phyloP scores from a whole-genome alignment of 305 asterid species.

The Withania somnifera region DNA sequence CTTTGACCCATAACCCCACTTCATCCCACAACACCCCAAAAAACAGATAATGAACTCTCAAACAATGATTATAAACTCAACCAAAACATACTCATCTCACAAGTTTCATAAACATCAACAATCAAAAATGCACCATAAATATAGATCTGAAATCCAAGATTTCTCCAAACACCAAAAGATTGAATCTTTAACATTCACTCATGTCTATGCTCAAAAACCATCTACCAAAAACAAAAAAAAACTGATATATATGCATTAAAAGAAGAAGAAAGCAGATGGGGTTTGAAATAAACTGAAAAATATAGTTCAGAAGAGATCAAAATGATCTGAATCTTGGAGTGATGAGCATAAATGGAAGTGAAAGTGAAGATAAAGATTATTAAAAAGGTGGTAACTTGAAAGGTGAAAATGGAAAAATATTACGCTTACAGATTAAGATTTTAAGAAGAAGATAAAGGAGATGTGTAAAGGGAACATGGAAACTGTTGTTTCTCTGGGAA shows the following conservation, averaged over 20 bases:
- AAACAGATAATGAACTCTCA: neutral
- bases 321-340: neutral
- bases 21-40: neutral
- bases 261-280: neutral
- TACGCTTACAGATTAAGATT: neutral
- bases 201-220: neutral
- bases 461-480: neutral
- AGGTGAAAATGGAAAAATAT: neutral
- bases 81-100: neutral
- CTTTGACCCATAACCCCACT: slow-evolving; percentile 10
- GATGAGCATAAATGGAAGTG: neutral
- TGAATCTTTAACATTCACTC: neutral
- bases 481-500: neutral
- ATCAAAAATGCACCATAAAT: neutral
- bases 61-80: neutral
- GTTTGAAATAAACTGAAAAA: neutral
- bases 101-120: too few relatives aligned
- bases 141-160: neutral
- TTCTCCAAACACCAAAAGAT: neutral
- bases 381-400: neutral
- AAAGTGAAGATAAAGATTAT: neutral
- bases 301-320: neutral
- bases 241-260: too few relatives aligned
- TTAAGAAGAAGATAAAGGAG: neutral
- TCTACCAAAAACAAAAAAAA: too few relatives aligned